A percentile compares a stretch with the other conserved stretches of the same genome.
These are phyloP conservation scores for Aspergillus proliferans DNA, from an alignment of 2,329 filamentous ascomycete species.

Conservation along the genomic window DNA sequence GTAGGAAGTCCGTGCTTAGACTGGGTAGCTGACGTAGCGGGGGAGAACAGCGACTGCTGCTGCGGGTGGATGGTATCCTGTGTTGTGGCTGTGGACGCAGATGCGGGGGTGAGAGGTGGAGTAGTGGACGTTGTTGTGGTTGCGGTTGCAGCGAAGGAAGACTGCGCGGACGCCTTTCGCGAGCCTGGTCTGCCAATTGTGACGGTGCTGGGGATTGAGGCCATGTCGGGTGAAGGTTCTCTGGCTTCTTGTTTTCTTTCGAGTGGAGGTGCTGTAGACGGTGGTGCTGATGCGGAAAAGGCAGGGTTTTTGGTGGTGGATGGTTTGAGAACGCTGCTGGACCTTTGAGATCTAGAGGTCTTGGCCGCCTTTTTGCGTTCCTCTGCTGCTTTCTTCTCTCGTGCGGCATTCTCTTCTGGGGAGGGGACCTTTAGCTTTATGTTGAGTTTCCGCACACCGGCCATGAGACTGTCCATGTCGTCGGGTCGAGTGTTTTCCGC, in stretches of 20 bases:
- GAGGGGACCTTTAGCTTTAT: slow-evolving; percentile 55
- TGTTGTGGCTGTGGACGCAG: slow-evolving; percentile 6
- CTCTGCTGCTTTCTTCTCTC: slow-evolving; percentile 42
- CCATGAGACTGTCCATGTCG: slow-evolving; percentile 46
- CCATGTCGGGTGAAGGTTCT: neutral
- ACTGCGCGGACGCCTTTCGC: neutral
- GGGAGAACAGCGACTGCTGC: slow-evolving; percentile 20
- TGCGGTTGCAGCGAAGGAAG: neutral
- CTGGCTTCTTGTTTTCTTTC: neutral
- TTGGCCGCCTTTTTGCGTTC: slow-evolving; percentile 30
- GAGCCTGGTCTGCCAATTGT: slow-evolving; percentile 2
- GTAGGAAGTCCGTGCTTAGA: slow-evolving; percentile 43
- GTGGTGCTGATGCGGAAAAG: neutral
- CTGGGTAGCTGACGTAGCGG: slow-evolving; percentile 23
- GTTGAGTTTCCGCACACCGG: slow-evolving; percentile 47
- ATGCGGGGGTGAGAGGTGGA: slow-evolving; percentile 22
- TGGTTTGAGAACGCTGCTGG: slow-evolving; percentile 12
- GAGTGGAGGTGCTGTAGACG: neutral
- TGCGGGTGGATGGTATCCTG: slow-evolving; percentile 10
- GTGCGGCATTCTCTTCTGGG: slow-evolving; percentile 51
- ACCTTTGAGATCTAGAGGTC: slow-evolving; percentile 24
- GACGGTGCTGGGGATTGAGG: slow-evolving; percentile 6
- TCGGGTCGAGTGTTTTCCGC: slow-evolving; percentile 3
- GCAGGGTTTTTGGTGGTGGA: slow-evolving; percentile 4
- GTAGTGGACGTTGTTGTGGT: neutral